Percentiles rank a stretch among this genome's conserved stretches.
Conservation (phyloP, 73 alveolate species). For the Paramecium primaurelia region DNA sequence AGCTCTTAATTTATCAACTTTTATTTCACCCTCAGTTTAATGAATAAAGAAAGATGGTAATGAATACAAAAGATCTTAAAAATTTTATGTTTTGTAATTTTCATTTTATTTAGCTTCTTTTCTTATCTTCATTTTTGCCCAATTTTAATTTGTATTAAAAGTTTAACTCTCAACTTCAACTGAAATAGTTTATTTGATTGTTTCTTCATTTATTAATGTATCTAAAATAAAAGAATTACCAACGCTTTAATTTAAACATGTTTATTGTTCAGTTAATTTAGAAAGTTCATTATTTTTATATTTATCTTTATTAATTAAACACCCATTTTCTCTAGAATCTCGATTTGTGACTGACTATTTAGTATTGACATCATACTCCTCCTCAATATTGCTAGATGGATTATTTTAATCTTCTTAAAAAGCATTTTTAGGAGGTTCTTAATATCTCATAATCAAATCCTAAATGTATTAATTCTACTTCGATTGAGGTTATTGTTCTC, state of each 20-base stretch:
- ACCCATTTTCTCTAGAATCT: background rate
- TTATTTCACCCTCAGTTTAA: background rate
- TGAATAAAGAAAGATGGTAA: background rate
- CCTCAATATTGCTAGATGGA: background rate
- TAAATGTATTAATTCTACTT: background rate
- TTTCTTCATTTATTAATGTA: background rate
- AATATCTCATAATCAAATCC: background rate
- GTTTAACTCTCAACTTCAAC: background rate
- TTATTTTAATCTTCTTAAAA: background rate
- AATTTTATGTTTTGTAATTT: background rate
- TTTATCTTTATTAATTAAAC: background rate
- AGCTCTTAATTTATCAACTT: background rate
- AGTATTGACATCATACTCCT: background rate
- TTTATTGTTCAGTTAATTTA: background rate
- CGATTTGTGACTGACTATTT: background rate
- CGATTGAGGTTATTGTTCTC: background rate
- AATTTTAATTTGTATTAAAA: background rate
- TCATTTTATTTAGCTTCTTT: background rate
- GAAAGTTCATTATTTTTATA: background rate
- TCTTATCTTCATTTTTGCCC: conserved; percentile 11
- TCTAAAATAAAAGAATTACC: background rate
- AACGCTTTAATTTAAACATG: background rate
- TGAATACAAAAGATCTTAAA: background rate
- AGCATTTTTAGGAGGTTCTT: background rate
- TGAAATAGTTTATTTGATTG: background rate